Percentiles rank a stretch among this genome's conserved stretches.
Evolutionary conservation across 495 filamentous ascomycete species (phyloP).

Genomic region (Hypoxylon fragiforme): DNA sequence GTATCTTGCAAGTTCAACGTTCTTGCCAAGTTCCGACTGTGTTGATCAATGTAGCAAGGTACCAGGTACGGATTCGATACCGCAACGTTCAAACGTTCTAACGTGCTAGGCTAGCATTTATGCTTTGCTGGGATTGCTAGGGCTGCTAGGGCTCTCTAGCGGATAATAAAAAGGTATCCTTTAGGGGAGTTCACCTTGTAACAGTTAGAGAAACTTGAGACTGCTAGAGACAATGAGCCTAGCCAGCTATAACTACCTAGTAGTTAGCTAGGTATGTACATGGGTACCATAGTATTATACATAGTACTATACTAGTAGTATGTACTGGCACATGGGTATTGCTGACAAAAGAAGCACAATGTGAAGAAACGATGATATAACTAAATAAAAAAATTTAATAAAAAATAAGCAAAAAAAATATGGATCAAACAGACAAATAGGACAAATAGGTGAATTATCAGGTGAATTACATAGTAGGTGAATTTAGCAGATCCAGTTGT

Average conservation of each 20-base stretch:
- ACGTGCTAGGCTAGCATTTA: neutral
- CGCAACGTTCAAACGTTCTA: constrained; percentile 6
- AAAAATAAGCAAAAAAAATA: constrained; percentile 5
- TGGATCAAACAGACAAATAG: constrained; percentile 8
- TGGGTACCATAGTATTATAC: no score
- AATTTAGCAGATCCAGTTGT: no score
- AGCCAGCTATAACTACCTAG: no score
- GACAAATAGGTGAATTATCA: constrained; percentile 12
- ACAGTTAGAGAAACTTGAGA: constrained; percentile 17
- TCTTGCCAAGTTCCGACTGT: constrained; percentile 25
- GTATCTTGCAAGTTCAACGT: constrained; percentile 29
- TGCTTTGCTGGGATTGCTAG: neutral
- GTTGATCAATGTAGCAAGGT: constrained; percentile 26
- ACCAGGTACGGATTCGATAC: constrained; percentile 28
- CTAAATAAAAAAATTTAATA: neutral
- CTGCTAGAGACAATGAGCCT: constrained; percentile 12
- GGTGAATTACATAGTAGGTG: constrained; percentile 24
- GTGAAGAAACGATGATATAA: no score
- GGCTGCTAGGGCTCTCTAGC: constrained; percentile 29
- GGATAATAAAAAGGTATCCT: constrained; percentile 20
- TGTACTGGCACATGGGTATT: no score
- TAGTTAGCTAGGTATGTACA: no score
- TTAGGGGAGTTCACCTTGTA: constrained; percentile 11
- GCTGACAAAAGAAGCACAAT: no score
- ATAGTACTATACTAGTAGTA: no score